phyloP scores from a whole-genome alignment of 1,139 yeast genomes.

The Pichia sp. region DNA sequence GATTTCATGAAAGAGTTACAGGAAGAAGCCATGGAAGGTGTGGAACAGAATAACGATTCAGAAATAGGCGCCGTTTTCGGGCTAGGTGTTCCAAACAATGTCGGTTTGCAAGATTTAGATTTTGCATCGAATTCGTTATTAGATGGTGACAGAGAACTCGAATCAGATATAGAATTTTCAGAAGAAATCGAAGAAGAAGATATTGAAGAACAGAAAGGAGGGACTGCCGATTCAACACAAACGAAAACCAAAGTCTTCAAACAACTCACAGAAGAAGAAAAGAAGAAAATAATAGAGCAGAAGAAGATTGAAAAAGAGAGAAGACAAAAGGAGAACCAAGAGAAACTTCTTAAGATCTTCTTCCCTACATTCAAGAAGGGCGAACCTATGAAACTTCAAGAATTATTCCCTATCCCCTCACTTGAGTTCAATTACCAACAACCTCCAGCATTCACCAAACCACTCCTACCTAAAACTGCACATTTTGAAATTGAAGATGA shows the following conservation, averaged over 20 bases:
- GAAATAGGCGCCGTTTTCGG: conserved; percentile 49
- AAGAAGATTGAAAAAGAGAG: conserved; percentile 22
- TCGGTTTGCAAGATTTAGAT: conserved; percentile 43
- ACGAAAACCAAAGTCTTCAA: not conserved
- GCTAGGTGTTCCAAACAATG: conserved; percentile 30
- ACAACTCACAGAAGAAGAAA: conserved; percentile 20
- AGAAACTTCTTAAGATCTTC: conserved; percentile 44
- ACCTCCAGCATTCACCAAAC: conserved; percentile 51
- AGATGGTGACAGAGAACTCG: conserved; percentile 32
- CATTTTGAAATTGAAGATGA: conserved; percentile 46
- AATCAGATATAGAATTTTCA: conserved; percentile 39
- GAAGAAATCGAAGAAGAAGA: conserved; percentile 28
- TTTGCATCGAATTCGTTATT: conserved; percentile 40
- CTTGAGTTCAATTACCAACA: conserved; percentile 49
- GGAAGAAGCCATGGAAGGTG: conserved; percentile 40
- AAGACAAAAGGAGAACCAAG: conserved; percentile 28
- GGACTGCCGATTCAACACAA: not conserved
- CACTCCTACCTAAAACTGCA: conserved; percentile 60
- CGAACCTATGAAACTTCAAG: conserved; percentile 62
- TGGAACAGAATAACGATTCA: conserved; percentile 38
- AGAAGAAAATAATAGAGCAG: conserved; percentile 14
- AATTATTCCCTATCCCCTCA: conserved; percentile 65
- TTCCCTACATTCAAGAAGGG: conserved; percentile 64
- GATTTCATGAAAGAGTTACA: conserved; percentile 38
- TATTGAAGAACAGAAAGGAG: conserved; percentile 2